Evolutionary conservation across 352 stramenopile genomes (phyloP), one percentile per base, ranked within the genome.

Genomic region (Aphanomyces stellatus): DNA sequence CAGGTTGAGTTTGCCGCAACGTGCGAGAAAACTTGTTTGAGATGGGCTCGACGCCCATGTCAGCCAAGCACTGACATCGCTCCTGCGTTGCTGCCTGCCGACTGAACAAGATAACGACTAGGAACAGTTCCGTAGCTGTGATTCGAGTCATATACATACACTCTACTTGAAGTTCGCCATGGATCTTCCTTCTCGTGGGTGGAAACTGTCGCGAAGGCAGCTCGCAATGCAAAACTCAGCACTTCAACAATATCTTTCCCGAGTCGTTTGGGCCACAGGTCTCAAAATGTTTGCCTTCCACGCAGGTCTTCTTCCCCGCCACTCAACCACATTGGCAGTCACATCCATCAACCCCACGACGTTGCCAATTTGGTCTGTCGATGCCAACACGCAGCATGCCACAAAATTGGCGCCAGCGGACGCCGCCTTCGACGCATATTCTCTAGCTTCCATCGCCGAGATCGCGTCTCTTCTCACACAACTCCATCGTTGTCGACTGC

Each of bases 341-440:
- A n/a, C n/a, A n/a, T n/a, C n/a, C n/a, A n/a, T n/a, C n/a, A n/a
- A n/a, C n/a, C 49, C 25, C 30, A 37, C 4, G 49, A 35, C 25
- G 4, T 34, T 49, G 7, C 55, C 55, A 51, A 63, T 63, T 51
- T 63, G 55, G 55, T 24, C 51, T n/a, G 55, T 63, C 8, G 27
- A 63, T 43, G 2, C 55, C 22, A 27, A 49, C 5, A 43, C 34
- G 25, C 17, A 24, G 8, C 3, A 17, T 24, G 19, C 11, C 22
- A n/a, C 28, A 2, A 2, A 51, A 17, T 25, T 24, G 35, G 6
- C 37, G 22, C 8, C 40, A n/a, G 19, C 35, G 4, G 34, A 27
- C 4, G 10, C 25, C n/a, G 7, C 55, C 11, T 19, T 35, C n/a
- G n/a, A n/a, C n/a, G 2, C 2, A 10, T 8, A 40, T 57, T 24